Conservation (phyloP, 495 filamentous ascomycete genomes). For the Lophiostoma macrostomum region DNA sequence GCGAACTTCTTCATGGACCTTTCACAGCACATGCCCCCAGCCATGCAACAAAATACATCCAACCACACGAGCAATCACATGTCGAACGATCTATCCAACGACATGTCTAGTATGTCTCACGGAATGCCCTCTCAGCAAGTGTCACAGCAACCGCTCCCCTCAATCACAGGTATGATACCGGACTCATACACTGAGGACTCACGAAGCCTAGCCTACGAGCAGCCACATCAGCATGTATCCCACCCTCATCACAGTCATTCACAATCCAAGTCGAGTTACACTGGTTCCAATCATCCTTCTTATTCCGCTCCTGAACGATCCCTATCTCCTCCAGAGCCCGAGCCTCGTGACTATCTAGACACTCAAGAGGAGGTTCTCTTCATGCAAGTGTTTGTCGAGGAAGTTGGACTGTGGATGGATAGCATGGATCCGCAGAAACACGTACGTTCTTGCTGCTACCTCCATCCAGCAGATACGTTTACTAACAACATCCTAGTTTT, state of each 20-base stretch:
- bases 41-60: no score
- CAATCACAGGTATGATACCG: slow-evolving; percentile 43
- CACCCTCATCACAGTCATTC: slow-evolving; percentile 32
- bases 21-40: no score
- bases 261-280: slow-evolving; percentile 40
- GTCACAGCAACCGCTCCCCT: slow-evolving; percentile 45
- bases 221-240: slow-evolving; percentile 26
- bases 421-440: slow-evolving; percentile 83
- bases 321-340: slow-evolving; percentile 34
- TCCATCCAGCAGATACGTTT: background rate
- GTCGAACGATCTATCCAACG: no score
- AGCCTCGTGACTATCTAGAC: slow-evolving; percentile 53
- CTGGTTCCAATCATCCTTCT: slow-evolving; percentile 32
- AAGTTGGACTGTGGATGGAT: slow-evolving; percentile 94
- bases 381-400: slow-evolving; percentile 88
- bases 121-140: slow-evolving; percentile 39
- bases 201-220: slow-evolving; percentile 32
- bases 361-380: slow-evolving; percentile 74
- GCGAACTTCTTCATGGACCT: slow-evolving; percentile 56
- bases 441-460: slow-evolving; percentile 45
- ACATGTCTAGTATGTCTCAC: no score
- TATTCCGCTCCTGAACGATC: slow-evolving; percentile 44
- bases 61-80: no score
- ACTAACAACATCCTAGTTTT: slow-evolving; percentile 57
- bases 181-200: slow-evolving; percentile 38